These are phyloP conservation scores for Lasiodiplodia sp. DNA, from an alignment of 2,329 filamentous ascomycete species.

Conservation along the genomic window DNA sequence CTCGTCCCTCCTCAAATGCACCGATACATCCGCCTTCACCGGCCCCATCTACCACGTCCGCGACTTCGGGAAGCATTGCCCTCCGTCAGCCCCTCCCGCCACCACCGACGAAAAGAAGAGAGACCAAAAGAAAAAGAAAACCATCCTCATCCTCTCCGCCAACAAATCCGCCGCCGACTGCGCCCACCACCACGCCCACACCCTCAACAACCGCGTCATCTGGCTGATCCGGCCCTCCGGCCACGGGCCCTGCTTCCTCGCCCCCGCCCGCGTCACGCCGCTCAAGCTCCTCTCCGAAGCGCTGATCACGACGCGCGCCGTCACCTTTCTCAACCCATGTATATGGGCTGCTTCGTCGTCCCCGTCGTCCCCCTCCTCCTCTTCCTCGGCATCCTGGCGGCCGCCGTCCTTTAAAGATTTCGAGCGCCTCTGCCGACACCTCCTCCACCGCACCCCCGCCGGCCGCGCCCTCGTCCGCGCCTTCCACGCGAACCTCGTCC, in stretches of 20 bases:
- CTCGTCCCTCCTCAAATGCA: constrained; percentile 41
- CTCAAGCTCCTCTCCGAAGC: constrained; percentile 72
- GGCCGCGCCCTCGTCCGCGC: constrained; percentile 62
- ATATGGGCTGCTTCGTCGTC: constrained; percentile 66
- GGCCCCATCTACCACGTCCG: constrained; percentile 64
- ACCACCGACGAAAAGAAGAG: too few species aligned
- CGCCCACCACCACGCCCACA: constrained; percentile 59
- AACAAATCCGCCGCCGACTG: constrained; percentile 69
- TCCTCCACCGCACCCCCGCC: constrained; percentile 64
- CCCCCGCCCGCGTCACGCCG: constrained; percentile 69
- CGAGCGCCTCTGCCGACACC: constrained; percentile 36
- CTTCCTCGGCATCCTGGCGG: too few species aligned
- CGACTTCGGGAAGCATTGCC: constrained; percentile 53
- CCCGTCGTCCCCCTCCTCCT: too few species aligned
- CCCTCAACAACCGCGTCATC: constrained; percentile 52
- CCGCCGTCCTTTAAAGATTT: too few species aligned
- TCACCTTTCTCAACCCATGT: constrained; percentile 79
- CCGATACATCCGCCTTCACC: constrained; percentile 58
- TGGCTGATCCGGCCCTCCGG: constrained; percentile 66
- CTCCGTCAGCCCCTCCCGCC: not conserved
- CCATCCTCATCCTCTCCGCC: constrained; percentile 63
- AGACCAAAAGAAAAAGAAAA: too few species aligned
- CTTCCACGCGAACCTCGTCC: constrained; percentile 63
- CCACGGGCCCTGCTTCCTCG: constrained; percentile 66
- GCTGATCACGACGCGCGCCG: constrained; percentile 69